Evolutionary conservation across 371 early-diverging fungal species (phyloP).

Genomic region (Haplosporangium sp.): DNA sequence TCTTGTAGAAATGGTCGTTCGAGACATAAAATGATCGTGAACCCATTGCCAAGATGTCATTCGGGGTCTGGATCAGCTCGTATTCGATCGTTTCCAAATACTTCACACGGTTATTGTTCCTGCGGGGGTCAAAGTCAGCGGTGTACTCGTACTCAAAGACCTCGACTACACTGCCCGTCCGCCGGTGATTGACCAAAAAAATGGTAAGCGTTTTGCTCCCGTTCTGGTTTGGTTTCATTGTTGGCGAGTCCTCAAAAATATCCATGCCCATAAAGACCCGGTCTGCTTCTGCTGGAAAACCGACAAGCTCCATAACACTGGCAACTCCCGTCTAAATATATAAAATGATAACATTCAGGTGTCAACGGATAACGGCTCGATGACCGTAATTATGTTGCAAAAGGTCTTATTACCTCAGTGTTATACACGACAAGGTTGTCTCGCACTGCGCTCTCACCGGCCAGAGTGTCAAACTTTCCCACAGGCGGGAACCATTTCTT

Average conservation of each 20-base stretch:
- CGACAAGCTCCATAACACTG: slow-evolving; percentile 8
- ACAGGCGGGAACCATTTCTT: slow-evolving; percentile 51
- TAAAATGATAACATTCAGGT: neutral
- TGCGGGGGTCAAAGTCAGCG: slow-evolving; percentile 18
- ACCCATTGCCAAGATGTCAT: slow-evolving; percentile 60
- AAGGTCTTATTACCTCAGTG: slow-evolving; percentile 33
- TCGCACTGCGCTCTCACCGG: slow-evolving; percentile 7
- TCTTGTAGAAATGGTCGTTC: slow-evolving; percentile 51
- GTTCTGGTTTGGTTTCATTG: neutral
- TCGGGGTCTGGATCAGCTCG: slow-evolving; percentile 57
- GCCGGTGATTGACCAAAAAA: slow-evolving; percentile 57
- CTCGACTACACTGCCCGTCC: slow-evolving; percentile 57
- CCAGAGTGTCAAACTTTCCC: slow-evolving; percentile 11
- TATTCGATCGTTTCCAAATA: slow-evolving; percentile 58
- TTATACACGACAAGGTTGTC: slow-evolving; percentile 56
- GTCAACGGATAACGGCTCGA: too few relatives aligned
- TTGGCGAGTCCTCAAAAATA: slow-evolving; percentile 53
- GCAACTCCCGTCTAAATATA: neutral
- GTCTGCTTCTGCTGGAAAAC: slow-evolving; percentile 34
- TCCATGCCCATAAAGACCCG: slow-evolving; percentile 58
- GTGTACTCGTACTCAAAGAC: slow-evolving; percentile 50
- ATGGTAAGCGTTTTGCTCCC: neutral
- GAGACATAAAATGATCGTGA: slow-evolving; percentile 62
- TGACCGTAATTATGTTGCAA: too few relatives aligned
- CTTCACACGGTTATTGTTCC: slow-evolving; percentile 12